phyloP scores from a whole-genome alignment of 2,329 filamentous ascomycete genomes.

The Alternaria solani region DNA sequence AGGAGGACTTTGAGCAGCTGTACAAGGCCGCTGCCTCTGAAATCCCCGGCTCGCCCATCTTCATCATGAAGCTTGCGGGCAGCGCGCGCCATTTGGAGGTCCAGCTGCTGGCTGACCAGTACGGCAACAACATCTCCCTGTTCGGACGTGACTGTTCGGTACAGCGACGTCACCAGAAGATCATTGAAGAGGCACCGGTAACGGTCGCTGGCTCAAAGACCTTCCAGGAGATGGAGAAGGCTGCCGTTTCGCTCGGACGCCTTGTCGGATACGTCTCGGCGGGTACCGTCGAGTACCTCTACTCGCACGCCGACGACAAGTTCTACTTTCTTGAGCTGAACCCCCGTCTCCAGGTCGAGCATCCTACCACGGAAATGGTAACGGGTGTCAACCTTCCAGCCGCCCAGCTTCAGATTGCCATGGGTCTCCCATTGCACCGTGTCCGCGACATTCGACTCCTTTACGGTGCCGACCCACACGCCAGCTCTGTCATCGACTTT shows the following conservation, averaged over 20 bases:
- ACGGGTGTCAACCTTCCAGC: slow-evolving; percentile 96
- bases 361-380: slow-evolving; percentile 99
- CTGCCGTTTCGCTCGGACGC: slow-evolving; percentile 89
- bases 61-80: slow-evolving; percentile 99
- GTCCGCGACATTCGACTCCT: slow-evolving; percentile 95
- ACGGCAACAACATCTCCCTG: slow-evolving; percentile 99
- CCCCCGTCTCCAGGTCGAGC: slow-evolving; percentile 98
- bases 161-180: slow-evolving; percentile 98
- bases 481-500: slow-evolving; percentile 89
- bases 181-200: slow-evolving; percentile 98
- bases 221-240: slow-evolving; percentile 96
- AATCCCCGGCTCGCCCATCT: slow-evolving; percentile 98
- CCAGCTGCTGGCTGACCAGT: slow-evolving; percentile 96
- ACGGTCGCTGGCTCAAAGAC: slow-evolving; percentile 90
- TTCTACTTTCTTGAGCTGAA: slow-evolving; percentile 99
- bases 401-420: slow-evolving; percentile 97
- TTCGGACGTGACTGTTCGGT: slow-evolving; percentile 99
- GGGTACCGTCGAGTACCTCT: slow-evolving; percentile 98
- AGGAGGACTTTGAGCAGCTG: slow-evolving; percentile 83
- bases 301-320: slow-evolving; percentile 96
- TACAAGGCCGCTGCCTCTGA: slow-evolving; percentile 98
- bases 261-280: slow-evolving; percentile 98
- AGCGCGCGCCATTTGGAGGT: slow-evolving; percentile 97
- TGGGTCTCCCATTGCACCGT: slow-evolving; percentile 95
- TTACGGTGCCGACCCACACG: slow-evolving; percentile 93